phyloP scores from a whole-genome alignment of 1,139 yeast genomes.

The Kurtzmaniella quercitrusa region DNA sequence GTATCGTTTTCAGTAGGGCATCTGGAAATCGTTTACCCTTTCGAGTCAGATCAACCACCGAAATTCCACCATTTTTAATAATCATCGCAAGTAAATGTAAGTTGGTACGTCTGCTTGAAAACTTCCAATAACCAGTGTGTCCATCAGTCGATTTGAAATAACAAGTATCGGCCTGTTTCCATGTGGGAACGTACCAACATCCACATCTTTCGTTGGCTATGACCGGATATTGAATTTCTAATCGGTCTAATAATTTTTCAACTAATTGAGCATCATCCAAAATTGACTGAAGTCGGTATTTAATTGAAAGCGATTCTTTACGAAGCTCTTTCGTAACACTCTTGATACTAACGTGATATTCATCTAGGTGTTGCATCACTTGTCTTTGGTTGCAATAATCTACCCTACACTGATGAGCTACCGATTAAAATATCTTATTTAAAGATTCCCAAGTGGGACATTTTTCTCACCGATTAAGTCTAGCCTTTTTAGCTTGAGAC shows the following conservation, averaged over 20 bases:
- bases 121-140: conserved; percentile 75
- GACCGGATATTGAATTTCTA: conserved; percentile 29
- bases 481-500: conserved; percentile 28
- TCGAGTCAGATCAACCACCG: conserved; percentile 81
- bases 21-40: conserved; percentile 85
- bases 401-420: not conserved
- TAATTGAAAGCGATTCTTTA: conserved; percentile 52
- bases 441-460: not conserved
- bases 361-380: not conserved
- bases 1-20: conserved; percentile 79
- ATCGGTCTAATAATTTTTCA: conserved; percentile 11
- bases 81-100: conserved; percentile 59
- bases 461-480: conserved; percentile 9
- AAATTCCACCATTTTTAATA: conserved; percentile 38
- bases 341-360: conserved; percentile 15
- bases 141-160: conserved; percentile 94
- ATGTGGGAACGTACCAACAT: conserved; percentile 68
- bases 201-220: conserved; percentile 87
- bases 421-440: too few species aligned
- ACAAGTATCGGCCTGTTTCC: conserved; percentile 38
- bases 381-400: not conserved
- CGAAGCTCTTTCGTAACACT: conserved; percentile 35
- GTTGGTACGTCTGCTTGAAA: conserved; percentile 69
- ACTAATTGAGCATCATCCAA: conserved; percentile 49
- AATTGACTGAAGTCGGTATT: conserved; percentile 70